A percentile compares a stretch with the other conserved stretches of the same genome.
These are phyloP conservation scores for Hypomontagnella submonticulosa DNA, from an alignment of 495 filamentous ascomycete species.

Conservation along the genomic window DNA sequence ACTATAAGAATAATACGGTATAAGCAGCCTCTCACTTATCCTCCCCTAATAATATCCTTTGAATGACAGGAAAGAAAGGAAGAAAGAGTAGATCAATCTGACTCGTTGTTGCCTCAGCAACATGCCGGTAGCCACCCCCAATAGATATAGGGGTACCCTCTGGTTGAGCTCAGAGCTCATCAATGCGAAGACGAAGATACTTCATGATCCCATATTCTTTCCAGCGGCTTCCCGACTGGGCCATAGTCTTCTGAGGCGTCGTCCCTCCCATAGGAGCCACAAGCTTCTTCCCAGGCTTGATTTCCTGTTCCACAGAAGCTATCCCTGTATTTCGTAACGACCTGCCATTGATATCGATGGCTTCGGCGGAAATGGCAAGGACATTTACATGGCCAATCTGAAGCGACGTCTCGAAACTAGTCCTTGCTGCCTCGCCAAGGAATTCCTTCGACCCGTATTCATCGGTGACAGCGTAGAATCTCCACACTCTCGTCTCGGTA, in stretches of 20 bases:
- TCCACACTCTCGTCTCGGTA: conserved; percentile 51
- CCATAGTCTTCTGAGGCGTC: not conserved
- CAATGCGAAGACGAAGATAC: conserved; percentile 15
- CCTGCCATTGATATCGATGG: conserved; percentile 42
- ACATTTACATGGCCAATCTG: conserved; percentile 26
- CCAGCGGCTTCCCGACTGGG: conserved; percentile 9
- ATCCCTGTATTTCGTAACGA: conserved; percentile 41
- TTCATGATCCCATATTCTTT: conserved; percentile 22
- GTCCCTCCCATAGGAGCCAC: not conserved
- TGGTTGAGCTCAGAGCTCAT: conserved; percentile 5
- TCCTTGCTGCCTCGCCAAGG: conserved; percentile 44
- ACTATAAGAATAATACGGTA: not conserved
- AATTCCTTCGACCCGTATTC: conserved; percentile 41
- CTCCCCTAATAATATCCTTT: not conserved
- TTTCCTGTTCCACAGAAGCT: conserved; percentile 43
- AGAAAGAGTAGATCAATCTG: too few species aligned
- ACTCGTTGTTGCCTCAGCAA: too few species aligned
- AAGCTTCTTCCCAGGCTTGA: conserved; percentile 18
- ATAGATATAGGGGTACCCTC: too few species aligned
- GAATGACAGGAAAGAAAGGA: not conserved
- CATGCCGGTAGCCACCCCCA: too few species aligned
- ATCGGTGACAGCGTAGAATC: conserved; percentile 45
- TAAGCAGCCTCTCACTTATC: not conserved
- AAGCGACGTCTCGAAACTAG: conserved; percentile 51
- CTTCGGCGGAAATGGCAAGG: conserved; percentile 44